Conservation (phyloP, 768 basidiomycete genomes). For the Tylopilus subfusipes region DNA sequence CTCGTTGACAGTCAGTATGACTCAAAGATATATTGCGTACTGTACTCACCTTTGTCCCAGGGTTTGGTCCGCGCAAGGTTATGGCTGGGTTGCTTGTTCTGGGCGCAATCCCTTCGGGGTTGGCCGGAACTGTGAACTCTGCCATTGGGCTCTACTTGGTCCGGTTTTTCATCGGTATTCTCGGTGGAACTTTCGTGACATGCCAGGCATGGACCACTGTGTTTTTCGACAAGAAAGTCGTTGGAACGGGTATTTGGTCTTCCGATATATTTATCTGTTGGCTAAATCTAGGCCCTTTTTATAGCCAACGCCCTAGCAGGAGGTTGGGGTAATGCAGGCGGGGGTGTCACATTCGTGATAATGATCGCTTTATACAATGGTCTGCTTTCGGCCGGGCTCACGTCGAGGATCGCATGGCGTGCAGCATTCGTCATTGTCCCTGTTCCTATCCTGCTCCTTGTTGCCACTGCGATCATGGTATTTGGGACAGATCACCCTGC, state of each 20-base stretch:
- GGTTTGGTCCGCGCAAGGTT: slow-evolving; percentile 7
- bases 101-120: slow-evolving; percentile 6
- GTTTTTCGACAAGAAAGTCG: slow-evolving; percentile 53
- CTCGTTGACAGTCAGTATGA: slow-evolving; percentile 40
- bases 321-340: slow-evolving; percentile 4
- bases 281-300: not conserved
- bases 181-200: slow-evolving; percentile 59
- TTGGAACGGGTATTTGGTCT: slow-evolving; percentile 31
- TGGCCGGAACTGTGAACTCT: slow-evolving; percentile 33
- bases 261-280: not conserved
- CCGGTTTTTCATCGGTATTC: slow-evolving; percentile 59
- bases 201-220: slow-evolving; percentile 59
- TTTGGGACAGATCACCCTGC: slow-evolving; percentile 8
- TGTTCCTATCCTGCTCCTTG: slow-evolving; percentile 46
- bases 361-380: slow-evolving; percentile 36
- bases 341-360: slow-evolving; percentile 6
- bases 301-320: slow-evolving; percentile 5
- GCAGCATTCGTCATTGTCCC: slow-evolving; percentile 55
- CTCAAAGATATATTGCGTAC: no score
- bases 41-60: not conserved
- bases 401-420: slow-evolving; percentile 48
- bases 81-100: slow-evolving; percentile 6
- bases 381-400: slow-evolving; percentile 36
- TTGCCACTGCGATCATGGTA: slow-evolving; percentile 27
- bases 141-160: slow-evolving; percentile 40